phyloP scores from a whole-genome alignment of 1,284 basidiomycete species.

The Ganoderma sp. region DNA sequence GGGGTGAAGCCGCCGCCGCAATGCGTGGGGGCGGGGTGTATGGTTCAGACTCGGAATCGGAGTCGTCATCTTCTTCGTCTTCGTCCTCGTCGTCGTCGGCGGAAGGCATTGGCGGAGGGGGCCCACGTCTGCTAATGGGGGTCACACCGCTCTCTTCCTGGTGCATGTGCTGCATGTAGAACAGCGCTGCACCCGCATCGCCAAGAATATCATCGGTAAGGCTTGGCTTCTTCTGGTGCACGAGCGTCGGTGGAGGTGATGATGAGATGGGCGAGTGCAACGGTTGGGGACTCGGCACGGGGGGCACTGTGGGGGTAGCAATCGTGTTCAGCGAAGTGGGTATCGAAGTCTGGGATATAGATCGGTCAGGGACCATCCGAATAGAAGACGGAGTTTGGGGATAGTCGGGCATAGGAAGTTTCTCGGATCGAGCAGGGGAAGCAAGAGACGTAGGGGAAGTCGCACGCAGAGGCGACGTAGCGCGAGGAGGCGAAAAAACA shows the following conservation, averaged over 20 bases:
- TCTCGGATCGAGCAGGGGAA: conserved; percentile 18
- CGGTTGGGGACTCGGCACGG: neutral
- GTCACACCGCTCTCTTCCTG: conserved; percentile 35
- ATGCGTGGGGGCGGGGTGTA: conserved; percentile 34
- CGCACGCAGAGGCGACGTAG: conserved; percentile 21
- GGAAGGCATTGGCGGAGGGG: conserved; percentile 27
- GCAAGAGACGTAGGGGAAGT: conserved; percentile 16
- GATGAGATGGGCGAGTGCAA: conserved; percentile 12
- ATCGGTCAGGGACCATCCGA: conserved; percentile 27
- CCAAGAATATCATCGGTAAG: conserved; percentile 47
- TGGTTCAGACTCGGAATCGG: conserved; percentile 36
- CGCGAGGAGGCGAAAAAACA: conserved; percentile 23
- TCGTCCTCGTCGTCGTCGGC: conserved; percentile 30
- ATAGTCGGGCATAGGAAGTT: conserved; percentile 5
- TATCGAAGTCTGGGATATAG: conserved; percentile 30
- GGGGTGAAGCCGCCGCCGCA: conserved; percentile 25
- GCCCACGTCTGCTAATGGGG: conserved; percentile 31
- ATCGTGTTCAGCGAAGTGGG: conserved; percentile 25
- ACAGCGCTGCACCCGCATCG: conserved; percentile 66
- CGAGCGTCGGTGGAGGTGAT: conserved; percentile 12
- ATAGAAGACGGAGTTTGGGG: conserved; percentile 19
- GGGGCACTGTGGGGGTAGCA: conserved; percentile 18
- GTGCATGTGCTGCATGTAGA: conserved; percentile 68
- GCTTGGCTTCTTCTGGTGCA: conserved; percentile 24
- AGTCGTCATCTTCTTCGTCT: conserved; percentile 37